Base-by-base conservation (phyloP, 2,329 filamentous ascomycete species). In the Epichloe festucae region DNA sequence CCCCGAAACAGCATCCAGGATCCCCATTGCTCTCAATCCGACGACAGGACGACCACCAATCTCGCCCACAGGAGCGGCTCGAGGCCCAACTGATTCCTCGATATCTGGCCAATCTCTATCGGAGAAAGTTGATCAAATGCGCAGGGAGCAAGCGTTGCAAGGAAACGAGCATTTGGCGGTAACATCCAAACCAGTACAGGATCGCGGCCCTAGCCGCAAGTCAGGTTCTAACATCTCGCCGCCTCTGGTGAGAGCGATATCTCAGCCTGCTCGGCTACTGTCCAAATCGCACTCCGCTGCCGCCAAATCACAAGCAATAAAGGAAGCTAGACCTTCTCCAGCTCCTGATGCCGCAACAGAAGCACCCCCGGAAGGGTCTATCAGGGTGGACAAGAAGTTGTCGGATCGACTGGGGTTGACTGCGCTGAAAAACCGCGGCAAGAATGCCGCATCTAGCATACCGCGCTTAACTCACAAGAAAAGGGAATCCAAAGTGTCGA, bases 381-480 rank as follows among this genome's bases (percentile, higher is more conserved):
- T 67, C 52, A 78, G 75, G 58, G 68, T 68, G 36, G 87, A 95
- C 55, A 91, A 87, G 67, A 89, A 87, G 60, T 73, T 95, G 52
- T 81, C 81, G 14, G 89, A 89, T 57, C 81, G 84, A 51, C 70
- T 89, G 12, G 82, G 82, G 0, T 68, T 91, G 2, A 75, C 74
- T 31, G 73, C 79, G 3, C 68, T 87, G 52, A 91, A 89, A 62
- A 67, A 67, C 19, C 68, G 73, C 53, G 69, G 75, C 27, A 83
- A 82, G 60, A 64, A 67, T 1, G 72, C 72, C 3, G 69, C 74
- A n/a, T 97, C 93, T 1, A 77, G 91, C 42, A 97, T 98, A 54
- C 90, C 90, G 31, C 82, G 93, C 35, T 93, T 93, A 27, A 81
- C 95, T 31, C 82, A 85, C 48, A 87, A 83, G 63, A 82, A 78